Conservation (phyloP, 352 stramenopile species). For the Phytophthora foliorum region DNA sequence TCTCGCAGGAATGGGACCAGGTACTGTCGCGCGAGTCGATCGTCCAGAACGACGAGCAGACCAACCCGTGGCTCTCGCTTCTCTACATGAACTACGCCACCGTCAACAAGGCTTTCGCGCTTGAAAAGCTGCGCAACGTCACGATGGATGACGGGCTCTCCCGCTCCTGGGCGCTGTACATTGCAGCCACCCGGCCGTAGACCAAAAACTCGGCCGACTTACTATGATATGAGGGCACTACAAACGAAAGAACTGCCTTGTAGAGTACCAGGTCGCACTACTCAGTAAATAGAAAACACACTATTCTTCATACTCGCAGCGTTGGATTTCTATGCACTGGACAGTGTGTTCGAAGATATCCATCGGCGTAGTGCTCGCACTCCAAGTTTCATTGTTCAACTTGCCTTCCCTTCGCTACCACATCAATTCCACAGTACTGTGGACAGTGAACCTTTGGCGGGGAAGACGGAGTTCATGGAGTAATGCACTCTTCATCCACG, state of each 20-base stretch:
- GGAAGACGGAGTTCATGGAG: too few species aligned
- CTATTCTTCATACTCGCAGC: constrained; percentile 2
- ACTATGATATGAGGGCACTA: constrained; percentile 29
- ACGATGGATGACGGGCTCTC: constrained; percentile 81
- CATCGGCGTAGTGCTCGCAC: too few species aligned
- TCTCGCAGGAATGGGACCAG: constrained; percentile 62
- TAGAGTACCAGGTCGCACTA: constrained; percentile 32
- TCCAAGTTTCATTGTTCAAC: too few species aligned
- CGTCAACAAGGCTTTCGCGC: constrained; percentile 56
- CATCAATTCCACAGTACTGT: too few species aligned
- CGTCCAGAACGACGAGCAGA: constrained; percentile 45
- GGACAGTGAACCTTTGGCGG: too few species aligned
- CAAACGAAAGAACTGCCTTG: constrained; percentile 12
- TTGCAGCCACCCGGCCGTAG: constrained; percentile 58
- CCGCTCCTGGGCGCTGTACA: constrained; percentile 84
- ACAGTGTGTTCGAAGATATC: too few species aligned
- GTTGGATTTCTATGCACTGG: neutral
- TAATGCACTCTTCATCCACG: too few species aligned
- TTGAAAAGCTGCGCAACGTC: constrained; percentile 65
- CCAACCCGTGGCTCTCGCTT: constrained; percentile 82
- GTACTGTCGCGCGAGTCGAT: constrained; percentile 51
- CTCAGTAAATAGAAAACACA: constrained; percentile 24
- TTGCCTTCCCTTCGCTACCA: too few species aligned
- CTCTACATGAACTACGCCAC: constrained; percentile 85
- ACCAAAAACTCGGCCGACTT: constrained; percentile 8